Evolutionary conservation across 495 filamentous ascomycete genomes (phyloP).

Genomic region (Neurospora sp.): DNA sequence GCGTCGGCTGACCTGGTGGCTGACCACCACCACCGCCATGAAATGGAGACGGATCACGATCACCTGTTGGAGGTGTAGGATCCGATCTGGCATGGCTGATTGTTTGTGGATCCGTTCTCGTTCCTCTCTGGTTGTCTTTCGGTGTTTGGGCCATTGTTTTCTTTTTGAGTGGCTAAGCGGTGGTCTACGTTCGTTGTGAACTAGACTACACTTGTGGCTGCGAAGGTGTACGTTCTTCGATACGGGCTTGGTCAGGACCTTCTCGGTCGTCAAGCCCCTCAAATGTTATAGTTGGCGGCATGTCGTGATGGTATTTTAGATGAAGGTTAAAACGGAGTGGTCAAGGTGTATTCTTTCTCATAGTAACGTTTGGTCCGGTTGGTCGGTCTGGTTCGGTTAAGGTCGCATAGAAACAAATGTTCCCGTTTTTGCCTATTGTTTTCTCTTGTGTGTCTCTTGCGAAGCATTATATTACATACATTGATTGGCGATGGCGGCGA

Average conservation of each 20-base stretch:
- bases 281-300: not conserved
- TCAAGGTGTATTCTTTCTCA: not conserved
- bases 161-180: not conserved
- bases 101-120: not conserved
- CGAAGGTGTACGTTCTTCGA: not conserved
- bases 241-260: not conserved
- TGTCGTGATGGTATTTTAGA: not conserved
- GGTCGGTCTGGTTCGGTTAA: not conserved
- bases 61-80: not conserved
- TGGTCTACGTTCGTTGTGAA: not conserved
- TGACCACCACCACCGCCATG: slow-evolving; percentile 26
- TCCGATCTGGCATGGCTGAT: not conserved
- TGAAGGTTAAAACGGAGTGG: not conserved
- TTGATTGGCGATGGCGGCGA: not conserved
- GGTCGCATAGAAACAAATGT: not conserved
- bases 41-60: slow-evolving; percentile 15
- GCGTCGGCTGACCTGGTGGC: slow-evolving; percentile 20
- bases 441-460: not conserved
- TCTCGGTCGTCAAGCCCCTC: not conserved
- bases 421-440: not conserved
- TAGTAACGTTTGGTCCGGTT: not conserved
- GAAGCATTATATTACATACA: not conserved
- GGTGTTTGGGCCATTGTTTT: not conserved
- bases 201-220: not conserved
- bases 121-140: not conserved